phyloP scores from a whole-genome alignment of 495 filamentous ascomycete genomes.

The Neurospora intermedia region DNA sequence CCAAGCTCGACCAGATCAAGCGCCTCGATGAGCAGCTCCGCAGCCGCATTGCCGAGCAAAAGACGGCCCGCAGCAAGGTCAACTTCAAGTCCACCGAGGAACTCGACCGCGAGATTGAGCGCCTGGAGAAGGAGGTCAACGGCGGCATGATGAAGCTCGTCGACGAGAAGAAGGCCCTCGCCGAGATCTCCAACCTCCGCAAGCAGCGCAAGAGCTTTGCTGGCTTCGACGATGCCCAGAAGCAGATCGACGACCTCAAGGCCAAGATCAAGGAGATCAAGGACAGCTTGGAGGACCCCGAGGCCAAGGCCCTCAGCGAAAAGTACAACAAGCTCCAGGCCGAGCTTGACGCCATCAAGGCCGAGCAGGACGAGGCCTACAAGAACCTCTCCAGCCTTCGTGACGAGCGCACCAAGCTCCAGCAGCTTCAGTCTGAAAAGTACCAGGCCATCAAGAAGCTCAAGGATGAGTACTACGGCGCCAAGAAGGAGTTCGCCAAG shows the following conservation, averaged over 20 bases:
- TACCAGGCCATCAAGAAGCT: conserved; percentile 65
- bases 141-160: conserved; percentile 83
- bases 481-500: conserved; percentile 62
- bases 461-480: conserved; percentile 75
- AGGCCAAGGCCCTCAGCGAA: conserved; percentile 76
- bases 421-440: conserved; percentile 74
- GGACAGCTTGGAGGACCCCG: conserved; percentile 84
- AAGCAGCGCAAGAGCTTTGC: conserved; percentile 87
- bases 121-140: conserved; percentile 74
- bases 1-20: conserved; percentile 77
- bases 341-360: conserved; percentile 81
- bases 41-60: conserved; percentile 71
- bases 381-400: conserved; percentile 76
- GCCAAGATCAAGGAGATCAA: conserved; percentile 73
- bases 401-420: conserved; percentile 77
- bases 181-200: conserved; percentile 68
- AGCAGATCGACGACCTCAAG: conserved; percentile 75
- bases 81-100: conserved; percentile 80
- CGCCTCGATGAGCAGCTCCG: conserved; percentile 73
- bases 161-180: conserved; percentile 88
- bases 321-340: conserved; percentile 69
- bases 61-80: conserved; percentile 64
- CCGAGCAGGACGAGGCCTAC: conserved; percentile 77
- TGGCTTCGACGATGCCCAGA: conserved; percentile 68
- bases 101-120: conserved; percentile 67